Evolutionary conservation across 1,284 basidiomycete species (phyloP), one percentile per base, ranked within the genome.

Genomic region (Apiotrichum porosum): DNA sequence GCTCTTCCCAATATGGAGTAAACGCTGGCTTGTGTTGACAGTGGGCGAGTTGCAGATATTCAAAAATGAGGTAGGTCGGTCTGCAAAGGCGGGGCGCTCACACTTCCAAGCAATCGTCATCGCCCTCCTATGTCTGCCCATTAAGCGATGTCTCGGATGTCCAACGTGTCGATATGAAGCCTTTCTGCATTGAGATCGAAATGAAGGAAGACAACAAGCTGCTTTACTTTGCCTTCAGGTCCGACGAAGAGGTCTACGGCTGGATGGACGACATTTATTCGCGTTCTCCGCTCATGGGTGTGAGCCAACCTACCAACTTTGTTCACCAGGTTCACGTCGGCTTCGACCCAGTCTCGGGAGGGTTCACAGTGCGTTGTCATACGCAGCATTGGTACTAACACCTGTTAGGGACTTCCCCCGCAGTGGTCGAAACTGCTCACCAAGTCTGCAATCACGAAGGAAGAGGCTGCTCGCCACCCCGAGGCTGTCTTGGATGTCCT

Each of bases 311-410:
- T 0, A 97, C 91, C 15, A 93, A 98, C 74, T 97, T 97, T 68
- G 90, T 95, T 1, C 94, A 97, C 76, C 90, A 95, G 70, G 91
- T 97, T 3, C 94, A 98, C 71, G 94, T 98, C 52, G 93, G 93
- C 6, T 97, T 95, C 63, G 94, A 98, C 73, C 89, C 92, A 0
- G 79, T 90, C 38, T 87, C 86, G 32, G 93, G 94, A 14, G 90
- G 85, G 8, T 97, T 97, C 71, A 97, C 91, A 6, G 88, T 88
- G 64, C 60, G 82, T 65, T 22, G 14, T 19, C 15, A 52, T 22
- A 31, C 12, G 17, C 31, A 9, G 14, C 23, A 26, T n/a, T 42
- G 13, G n/a, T n/a, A n/a, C n/a, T n/a, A n/a, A n/a, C n/a, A 42
- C 32, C 4, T 17, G 8, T 2, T 58, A 90, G 87, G 94, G 94